These are phyloP conservation scores for Spatholobus suberectus DNA, from an alignment of 306 rosid species.

Conservation along the genomic window DNA sequence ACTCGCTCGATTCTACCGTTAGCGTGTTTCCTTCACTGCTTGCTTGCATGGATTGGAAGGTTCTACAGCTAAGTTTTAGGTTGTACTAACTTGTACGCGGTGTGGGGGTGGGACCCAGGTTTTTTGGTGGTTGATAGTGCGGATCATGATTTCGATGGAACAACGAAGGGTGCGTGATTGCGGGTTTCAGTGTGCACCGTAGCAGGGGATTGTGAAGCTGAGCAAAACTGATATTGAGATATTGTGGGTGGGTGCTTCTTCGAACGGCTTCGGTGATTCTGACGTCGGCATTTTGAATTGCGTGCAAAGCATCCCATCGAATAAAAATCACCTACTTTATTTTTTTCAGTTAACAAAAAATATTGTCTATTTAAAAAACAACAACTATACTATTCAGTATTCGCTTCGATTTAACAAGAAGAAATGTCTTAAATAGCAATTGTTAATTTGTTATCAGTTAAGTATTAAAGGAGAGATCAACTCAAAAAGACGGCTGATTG, in stretches of 20 bases:
- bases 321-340: constrained; percentile 34
- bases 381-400: too few species aligned
- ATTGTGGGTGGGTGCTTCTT: constrained; percentile 32
- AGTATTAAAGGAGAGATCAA: too few species aligned
- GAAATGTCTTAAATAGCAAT: too few species aligned
- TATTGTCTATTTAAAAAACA: too few species aligned
- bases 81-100: neutral
- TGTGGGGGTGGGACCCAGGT: neutral
- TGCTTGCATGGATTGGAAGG: constrained; percentile 27
- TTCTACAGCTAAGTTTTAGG: neutral
- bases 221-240: neutral
- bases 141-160: neutral
- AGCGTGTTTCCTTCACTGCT: neutral
- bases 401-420: too few species aligned
- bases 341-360: too few species aligned
- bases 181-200: neutral
- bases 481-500: too few species aligned
- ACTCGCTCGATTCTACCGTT: neutral
- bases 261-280: constrained; percentile 35
- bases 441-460: too few species aligned
- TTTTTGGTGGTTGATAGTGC: neutral
- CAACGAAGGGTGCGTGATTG: neutral
- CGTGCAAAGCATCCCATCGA: constrained; percentile 56
- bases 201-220: constrained; percentile 8
- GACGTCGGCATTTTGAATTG: constrained; percentile 53